These are phyloP conservation scores for Apiotrichum brassicae DNA, from an alignment of 1,284 basidiomycete species.

Conservation along the genomic window DNA sequence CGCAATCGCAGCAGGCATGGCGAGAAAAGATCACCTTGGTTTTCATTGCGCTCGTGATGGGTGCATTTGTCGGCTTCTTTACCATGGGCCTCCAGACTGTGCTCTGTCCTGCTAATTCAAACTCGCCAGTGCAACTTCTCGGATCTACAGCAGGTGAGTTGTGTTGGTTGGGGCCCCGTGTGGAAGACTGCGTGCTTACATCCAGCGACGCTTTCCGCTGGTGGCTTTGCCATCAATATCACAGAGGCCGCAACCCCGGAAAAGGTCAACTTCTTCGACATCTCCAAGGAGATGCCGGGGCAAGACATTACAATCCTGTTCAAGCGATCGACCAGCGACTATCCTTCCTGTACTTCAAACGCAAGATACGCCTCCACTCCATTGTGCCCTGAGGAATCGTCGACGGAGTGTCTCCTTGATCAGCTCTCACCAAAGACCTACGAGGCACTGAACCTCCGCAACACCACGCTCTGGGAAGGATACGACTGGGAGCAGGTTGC, in stretches of 20 bases:
- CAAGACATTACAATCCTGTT: conserved; percentile 87
- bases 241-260: conserved; percentile 56
- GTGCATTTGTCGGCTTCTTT: conserved; percentile 76
- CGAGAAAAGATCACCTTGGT: conserved; percentile 94
- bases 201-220: conserved; percentile 67
- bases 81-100: conserved; percentile 92
- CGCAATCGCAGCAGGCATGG: conserved; percentile 81
- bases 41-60: conserved; percentile 72
- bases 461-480: conserved; percentile 64
- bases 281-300: conserved; percentile 59
- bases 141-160: conserved; percentile 36
- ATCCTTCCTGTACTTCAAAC: conserved; percentile 57
- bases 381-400: conserved; percentile 54
- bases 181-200: too few relatives aligned
- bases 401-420: conserved; percentile 3
- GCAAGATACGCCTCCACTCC: conserved; percentile 61
- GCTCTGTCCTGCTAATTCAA: conserved; percentile 64
- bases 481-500: conserved; percentile 85
- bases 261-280: conserved; percentile 56
- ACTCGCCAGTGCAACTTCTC: conserved; percentile 22
- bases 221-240: conserved; percentile 72
- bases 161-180: background rate
- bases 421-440: conserved; percentile 49
- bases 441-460: conserved; percentile 55
- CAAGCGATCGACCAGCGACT: conserved; percentile 60